A percentile compares a stretch with the other conserved stretches of the same genome.
Evolutionary conservation across 2,329 filamentous ascomycete species (phyloP).

Genomic region (Apiospora saccharicola): DNA sequence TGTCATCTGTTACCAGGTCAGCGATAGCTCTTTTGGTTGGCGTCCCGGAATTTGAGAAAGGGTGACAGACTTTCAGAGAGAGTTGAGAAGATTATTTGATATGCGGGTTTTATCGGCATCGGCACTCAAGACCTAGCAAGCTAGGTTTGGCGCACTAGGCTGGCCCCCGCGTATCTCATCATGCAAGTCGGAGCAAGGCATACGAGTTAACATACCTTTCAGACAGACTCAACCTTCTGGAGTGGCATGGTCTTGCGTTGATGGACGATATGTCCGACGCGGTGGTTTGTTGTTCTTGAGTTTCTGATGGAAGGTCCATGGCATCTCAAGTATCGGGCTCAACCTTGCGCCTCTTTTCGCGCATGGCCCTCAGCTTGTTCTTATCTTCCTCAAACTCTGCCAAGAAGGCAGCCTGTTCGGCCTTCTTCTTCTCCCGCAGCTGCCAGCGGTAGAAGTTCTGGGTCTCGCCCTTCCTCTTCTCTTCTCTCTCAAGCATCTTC

Average conservation of each 20-base stretch:
- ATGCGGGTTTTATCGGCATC: constrained; percentile 70
- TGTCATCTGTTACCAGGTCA: constrained; percentile 12
- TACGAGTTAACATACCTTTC: constrained; percentile 29
- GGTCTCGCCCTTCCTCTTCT: constrained; percentile 68
- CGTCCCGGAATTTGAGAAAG: neutral
- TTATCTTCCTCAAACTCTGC: constrained; percentile 80
- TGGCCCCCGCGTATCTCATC: constrained; percentile 64
- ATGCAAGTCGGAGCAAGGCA: constrained; percentile 37
- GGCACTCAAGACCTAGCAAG: constrained; percentile 29
- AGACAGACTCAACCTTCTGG: constrained; percentile 11
- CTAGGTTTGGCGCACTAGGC: constrained; percentile 47
- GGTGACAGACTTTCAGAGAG: constrained; percentile 54
- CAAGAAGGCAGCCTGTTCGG: constrained; percentile 72
- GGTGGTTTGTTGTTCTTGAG: neutral
- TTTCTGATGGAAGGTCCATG: neutral
- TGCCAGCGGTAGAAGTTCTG: constrained; percentile 88
- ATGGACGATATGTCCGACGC: neutral
- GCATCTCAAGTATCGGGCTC: constrained; percentile 31
- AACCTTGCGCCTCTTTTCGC: constrained; percentile 69
- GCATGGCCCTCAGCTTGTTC: constrained; percentile 75
- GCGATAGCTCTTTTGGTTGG: neutral
- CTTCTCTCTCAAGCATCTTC: constrained; percentile 69
- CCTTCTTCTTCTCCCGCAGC: constrained; percentile 79
- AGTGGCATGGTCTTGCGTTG: neutral
- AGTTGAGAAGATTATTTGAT: constrained; percentile 69